Base-by-base conservation (phyloP, 2,329 filamentous ascomycete genomes). In the Pestalotiopsis sp. region DNA sequence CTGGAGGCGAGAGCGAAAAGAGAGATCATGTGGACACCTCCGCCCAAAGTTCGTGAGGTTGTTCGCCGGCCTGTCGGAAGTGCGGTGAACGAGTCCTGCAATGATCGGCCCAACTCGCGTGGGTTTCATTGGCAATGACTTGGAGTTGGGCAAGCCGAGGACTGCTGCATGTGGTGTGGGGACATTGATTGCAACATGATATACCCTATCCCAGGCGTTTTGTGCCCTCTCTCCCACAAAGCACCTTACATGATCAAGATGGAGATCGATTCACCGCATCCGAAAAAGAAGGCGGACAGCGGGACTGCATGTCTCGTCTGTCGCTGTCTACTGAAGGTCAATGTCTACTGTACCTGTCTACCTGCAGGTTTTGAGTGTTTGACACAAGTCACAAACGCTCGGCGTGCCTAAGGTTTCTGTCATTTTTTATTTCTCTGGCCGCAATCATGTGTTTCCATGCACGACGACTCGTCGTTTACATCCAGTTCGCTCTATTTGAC, bases 161-260 rank as follows among this genome's bases (percentile, higher is more conserved):
- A 36, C 27, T 49, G 39, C 38, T 45, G 41, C 61, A 64, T 64
- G 39, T 64, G 61, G 61, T 64, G 61, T 64, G 61, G 61, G 27
- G 61, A 49, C 39, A 64, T 52, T 64, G 61, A 61, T 61, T 61
- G 59, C 59, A 61, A 61, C 59, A 52, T 52, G 59, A 61, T 61
- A 61, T 61, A 61, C 59, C 59, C 31, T 6, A 36, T 38, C 59
- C 59, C 36, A 17, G 45, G 17, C n/a, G 7, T 52, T 52, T 52
- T 52, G 17, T 52, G 17, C 17, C n/a, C 45, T 52, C 45, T n/a
- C 57, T 31, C 23, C 57, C 27, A 31, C 11, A 59, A 59, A 59
- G 59, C 59, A 61, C 59, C 31, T 12, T 61, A 36, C 59, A 61
- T 52, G 45, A 52, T n/a, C 45, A 52, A 52, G 59, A 61, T 61